A percentile compares a stretch with the other conserved stretches of the same genome.
These are phyloP conservation scores for Quercus ilex DNA, from an alignment of 306 rosid species.

Conservation along the genomic window DNA sequence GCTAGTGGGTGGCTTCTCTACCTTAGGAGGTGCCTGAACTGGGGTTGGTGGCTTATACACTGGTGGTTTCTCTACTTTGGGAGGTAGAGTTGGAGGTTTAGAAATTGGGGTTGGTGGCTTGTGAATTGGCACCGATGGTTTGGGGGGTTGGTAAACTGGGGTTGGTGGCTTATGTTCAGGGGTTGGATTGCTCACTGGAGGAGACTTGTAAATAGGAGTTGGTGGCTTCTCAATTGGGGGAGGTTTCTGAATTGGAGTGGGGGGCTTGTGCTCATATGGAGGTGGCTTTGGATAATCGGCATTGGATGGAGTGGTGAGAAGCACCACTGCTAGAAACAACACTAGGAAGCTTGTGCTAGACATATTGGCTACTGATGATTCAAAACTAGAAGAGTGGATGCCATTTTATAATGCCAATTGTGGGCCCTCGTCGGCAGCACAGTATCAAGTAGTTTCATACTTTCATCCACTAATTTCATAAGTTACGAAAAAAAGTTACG, in stretches of 20 bases:
- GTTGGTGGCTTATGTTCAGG: not conserved
- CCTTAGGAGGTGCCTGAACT: not conserved
- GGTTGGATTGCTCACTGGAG: constrained; percentile 4
- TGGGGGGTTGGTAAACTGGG: not conserved
- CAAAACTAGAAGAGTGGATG: not conserved
- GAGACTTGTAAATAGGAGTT: not conserved
- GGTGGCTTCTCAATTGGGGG: not conserved
- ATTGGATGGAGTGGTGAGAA: not conserved
- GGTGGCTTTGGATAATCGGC: not conserved
- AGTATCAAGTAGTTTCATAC: too few relatives aligned
- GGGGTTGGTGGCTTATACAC: constrained; percentile 9
- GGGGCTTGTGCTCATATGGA: not conserved
- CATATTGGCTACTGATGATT: not conserved
- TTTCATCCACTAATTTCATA: too few relatives aligned
- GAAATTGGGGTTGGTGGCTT: not conserved
- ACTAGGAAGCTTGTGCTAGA: not conserved
- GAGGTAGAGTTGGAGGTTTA: not conserved
- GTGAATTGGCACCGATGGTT: not conserved
- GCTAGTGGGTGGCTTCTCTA: not conserved
- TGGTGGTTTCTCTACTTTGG: constrained; percentile 1
- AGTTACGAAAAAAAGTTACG: too few relatives aligned
- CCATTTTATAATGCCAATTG: not conserved
- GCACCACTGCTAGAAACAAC: not conserved
- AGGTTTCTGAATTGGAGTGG: not conserved
- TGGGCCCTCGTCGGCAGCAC: not conserved